Percentiles rank a stretch among this genome's conserved stretches.
These are phyloP conservation scores for Ceraceosorus guamensis DNA, from an alignment of 1,284 basidiomycete genomes.

Conservation along the genomic window DNA sequence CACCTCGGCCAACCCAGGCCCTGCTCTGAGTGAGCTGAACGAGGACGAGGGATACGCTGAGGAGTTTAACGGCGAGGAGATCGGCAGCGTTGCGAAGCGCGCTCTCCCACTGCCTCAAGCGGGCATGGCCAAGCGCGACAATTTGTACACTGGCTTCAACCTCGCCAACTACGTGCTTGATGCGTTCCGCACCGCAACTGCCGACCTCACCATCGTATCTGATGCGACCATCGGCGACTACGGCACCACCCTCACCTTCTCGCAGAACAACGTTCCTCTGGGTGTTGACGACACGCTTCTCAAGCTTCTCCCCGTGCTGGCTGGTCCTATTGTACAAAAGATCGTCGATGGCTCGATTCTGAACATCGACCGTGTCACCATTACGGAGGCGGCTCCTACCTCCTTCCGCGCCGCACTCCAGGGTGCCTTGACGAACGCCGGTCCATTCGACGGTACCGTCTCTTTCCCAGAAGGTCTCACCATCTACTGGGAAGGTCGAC, in stretches of 20 bases:
- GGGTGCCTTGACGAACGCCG: conserved; percentile 65
- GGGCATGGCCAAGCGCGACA: conserved; percentile 49
- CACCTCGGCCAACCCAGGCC: conserved; percentile 46
- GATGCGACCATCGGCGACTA: conserved; percentile 64
- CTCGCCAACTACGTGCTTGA: conserved; percentile 61
- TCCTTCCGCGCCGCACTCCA: conserved; percentile 60
- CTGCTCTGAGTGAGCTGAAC: conserved; percentile 30
- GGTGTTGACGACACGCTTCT: conserved; percentile 61
- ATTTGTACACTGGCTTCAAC: conserved; percentile 57
- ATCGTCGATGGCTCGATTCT: conserved; percentile 61
- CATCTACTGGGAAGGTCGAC: conserved; percentile 60
- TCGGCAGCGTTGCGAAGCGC: background rate
- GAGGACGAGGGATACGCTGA: conserved; percentile 22
- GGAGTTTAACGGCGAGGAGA: conserved; percentile 1
- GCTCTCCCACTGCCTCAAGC: conserved; percentile 48
- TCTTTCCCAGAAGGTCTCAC: conserved; percentile 61
- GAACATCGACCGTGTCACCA: conserved; percentile 32
- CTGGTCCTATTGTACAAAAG: conserved; percentile 71
- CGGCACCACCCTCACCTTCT: conserved; percentile 59
- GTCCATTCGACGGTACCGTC: conserved; percentile 69
- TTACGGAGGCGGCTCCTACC: conserved; percentile 50
- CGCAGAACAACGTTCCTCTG: conserved; percentile 58
- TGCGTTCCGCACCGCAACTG: conserved; percentile 62
- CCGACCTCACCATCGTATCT: conserved; percentile 59
- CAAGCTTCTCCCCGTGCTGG: conserved; percentile 64